Evolutionary conservation across 208 protist species (phyloP).

Genomic region (Acanthamoeba healyi): DNA sequence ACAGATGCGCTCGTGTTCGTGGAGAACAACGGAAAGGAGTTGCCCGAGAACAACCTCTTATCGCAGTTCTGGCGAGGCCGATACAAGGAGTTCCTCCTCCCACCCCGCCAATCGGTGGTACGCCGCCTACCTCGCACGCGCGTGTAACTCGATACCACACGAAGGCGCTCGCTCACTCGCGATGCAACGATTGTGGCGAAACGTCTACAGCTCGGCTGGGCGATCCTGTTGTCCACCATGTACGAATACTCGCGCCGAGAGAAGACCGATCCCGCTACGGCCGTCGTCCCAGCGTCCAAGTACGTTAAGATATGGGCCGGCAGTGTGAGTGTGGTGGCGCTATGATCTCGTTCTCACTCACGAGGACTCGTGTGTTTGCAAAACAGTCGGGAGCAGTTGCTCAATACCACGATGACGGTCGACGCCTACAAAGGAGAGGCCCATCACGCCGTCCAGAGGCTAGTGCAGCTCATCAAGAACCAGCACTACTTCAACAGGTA

Average conservation of each 20-base stretch:
- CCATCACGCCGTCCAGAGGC: background rate
- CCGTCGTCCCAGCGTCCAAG: background rate
- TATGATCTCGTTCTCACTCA: background rate
- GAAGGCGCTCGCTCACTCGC: no score
- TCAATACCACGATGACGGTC: background rate
- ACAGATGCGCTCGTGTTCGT: constrained; percentile 26
- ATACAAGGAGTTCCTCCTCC: constrained; percentile 22
- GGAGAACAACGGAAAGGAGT: constrained; percentile 17
- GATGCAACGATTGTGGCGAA: no score
- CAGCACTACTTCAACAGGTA: constrained; percentile 26
- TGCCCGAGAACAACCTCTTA: constrained; percentile 4
- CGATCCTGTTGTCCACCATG: constrained; percentile 26
- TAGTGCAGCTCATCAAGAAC: background rate
- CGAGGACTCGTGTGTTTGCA: background rate
- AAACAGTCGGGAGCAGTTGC: background rate
- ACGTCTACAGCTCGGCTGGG: background rate
- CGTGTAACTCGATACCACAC: background rate
- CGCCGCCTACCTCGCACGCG: background rate
- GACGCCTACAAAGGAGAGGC: constrained; percentile 6
- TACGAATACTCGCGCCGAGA: constrained; percentile 23
- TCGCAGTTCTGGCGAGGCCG: constrained; percentile 31
- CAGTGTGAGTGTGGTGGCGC: no score
- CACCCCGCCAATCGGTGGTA: constrained; percentile 19
- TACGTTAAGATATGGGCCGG: background rate
- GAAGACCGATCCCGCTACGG: background rate